Percentiles rank a stretch among this genome's conserved stretches.
Conservation (phyloP, 2,329 filamentous ascomycete genomes). For the Phyllosticta citriasiana region DNA sequence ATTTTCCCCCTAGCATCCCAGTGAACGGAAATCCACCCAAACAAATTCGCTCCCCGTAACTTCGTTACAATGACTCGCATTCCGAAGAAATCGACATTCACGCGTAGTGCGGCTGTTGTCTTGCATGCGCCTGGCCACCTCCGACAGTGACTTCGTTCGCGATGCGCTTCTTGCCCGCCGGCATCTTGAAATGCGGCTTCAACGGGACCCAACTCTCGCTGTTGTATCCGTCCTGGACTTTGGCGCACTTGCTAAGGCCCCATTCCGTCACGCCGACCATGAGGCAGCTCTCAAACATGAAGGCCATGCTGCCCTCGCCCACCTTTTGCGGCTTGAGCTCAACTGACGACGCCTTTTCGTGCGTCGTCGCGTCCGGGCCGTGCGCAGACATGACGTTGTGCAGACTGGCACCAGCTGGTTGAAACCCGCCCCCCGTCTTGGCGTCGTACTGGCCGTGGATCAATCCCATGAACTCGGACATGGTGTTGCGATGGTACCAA, state of each 20-base stretch:
- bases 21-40: too few relatives aligned
- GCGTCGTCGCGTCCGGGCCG: slow-evolving; percentile 51
- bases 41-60: background rate
- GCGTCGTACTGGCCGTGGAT: slow-evolving; percentile 54
- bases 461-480: slow-evolving; percentile 60
- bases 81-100: background rate
- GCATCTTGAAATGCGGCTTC: slow-evolving; percentile 34
- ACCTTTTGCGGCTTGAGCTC: slow-evolving; percentile 48
- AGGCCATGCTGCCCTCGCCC: slow-evolving; percentile 55
- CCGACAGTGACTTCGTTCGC: background rate
- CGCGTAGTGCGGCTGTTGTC: background rate
- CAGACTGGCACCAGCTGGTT: slow-evolving; percentile 52
- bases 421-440: slow-evolving; percentile 48
- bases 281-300: slow-evolving; percentile 57
- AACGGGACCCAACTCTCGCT: slow-evolving; percentile 66
- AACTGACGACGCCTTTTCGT: slow-evolving; percentile 48
- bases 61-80: background rate
- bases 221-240: slow-evolving; percentile 64
- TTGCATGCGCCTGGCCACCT: background rate
- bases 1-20: background rate
- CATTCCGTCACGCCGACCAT: slow-evolving; percentile 66
- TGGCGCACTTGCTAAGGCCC: slow-evolving; percentile 59
- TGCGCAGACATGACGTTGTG: slow-evolving; percentile 70
- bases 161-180: background rate
- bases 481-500: slow-evolving; percentile 62